phyloP scores from a whole-genome alignment of 1,284 basidiomycete species.

The Coriolopsis trogii region DNA sequence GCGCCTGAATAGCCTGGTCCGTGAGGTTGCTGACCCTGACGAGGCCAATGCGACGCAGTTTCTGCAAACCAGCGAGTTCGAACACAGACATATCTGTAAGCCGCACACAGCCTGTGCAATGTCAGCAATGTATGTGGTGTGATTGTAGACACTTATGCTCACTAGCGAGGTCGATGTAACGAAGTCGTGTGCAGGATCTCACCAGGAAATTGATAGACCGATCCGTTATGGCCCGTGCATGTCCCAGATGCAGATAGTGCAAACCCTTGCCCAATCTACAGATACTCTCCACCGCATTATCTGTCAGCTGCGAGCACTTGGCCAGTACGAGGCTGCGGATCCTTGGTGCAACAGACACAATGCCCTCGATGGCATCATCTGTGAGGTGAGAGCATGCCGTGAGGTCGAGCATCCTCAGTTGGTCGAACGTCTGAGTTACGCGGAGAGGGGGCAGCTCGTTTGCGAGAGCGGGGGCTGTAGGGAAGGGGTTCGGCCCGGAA shows the following conservation, averaged over 20 bases:
- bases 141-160: constrained; percentile 36
- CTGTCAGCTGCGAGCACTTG: constrained; percentile 88
- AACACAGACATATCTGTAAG: constrained; percentile 95
- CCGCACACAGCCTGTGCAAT: constrained; percentile 72
- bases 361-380: constrained; percentile 90
- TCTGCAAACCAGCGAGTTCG: constrained; percentile 87
- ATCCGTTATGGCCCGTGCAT: constrained; percentile 90
- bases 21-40: constrained; percentile 93
- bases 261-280: constrained; percentile 88
- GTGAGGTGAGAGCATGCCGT: constrained; percentile 84
- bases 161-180: constrained; percentile 98
- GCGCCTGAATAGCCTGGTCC: constrained; percentile 88
- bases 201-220: constrained; percentile 85
- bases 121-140: not conserved
- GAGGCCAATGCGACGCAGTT: constrained; percentile 92
- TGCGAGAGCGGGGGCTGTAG: constrained; percentile 30
- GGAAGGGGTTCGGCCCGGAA: constrained; percentile 51
- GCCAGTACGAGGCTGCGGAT: constrained; percentile 93
- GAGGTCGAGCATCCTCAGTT: constrained; percentile 88
- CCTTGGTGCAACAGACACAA: constrained; percentile 86
- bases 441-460: constrained; percentile 61
- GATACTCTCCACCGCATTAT: constrained; percentile 84
- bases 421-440: constrained; percentile 68
- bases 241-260: constrained; percentile 96
- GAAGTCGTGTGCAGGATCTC: constrained; percentile 86